Conservation (phyloP, 2,329 filamentous ascomycete species). For the Xylariaceae sp. region DNA sequence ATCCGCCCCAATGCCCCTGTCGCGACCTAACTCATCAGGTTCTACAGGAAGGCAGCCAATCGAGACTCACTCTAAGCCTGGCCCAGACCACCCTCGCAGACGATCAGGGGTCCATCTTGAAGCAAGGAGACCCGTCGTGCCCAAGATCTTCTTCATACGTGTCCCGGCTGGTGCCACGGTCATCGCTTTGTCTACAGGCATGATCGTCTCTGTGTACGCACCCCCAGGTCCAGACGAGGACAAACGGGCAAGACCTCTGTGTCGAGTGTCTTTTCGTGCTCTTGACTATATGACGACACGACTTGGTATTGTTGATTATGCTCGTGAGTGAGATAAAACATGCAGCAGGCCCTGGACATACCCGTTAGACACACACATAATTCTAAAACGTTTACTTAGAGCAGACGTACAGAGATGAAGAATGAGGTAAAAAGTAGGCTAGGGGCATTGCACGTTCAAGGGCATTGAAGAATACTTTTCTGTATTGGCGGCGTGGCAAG, state of each 20-base stretch:
- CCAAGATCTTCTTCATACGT: constrained; percentile 17
- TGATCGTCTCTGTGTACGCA: too few species aligned
- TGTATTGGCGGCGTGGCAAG: too few species aligned
- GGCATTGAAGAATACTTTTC: too few species aligned
- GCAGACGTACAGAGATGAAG: too few species aligned
- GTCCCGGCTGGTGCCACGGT: constrained; percentile 13
- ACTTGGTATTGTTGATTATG: too few species aligned
- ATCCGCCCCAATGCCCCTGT: constrained; percentile 23
- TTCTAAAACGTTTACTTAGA: too few species aligned
- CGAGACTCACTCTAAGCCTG: constrained; percentile 5
- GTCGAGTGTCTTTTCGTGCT: too few species aligned
- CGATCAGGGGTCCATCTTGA: constrained; percentile 30
- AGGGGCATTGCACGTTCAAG: background rate
- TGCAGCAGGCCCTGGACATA: too few species aligned
- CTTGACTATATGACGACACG: too few species aligned
- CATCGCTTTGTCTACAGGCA: background rate
- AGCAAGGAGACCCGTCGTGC: constrained; percentile 26
- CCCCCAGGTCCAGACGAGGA: constrained; percentile 7
- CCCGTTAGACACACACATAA: too few species aligned
- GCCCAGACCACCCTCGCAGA: constrained; percentile 16
- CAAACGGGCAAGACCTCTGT: background rate
- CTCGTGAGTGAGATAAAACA: too few species aligned
- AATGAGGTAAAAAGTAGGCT: background rate
- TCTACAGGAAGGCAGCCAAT: constrained; percentile 30
- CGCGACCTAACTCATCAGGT: constrained; percentile 12